These are phyloP conservation scores for Globisporangium irregulare DNA, from an alignment of 352 stramenopile genomes.

Conservation along the genomic window DNA sequence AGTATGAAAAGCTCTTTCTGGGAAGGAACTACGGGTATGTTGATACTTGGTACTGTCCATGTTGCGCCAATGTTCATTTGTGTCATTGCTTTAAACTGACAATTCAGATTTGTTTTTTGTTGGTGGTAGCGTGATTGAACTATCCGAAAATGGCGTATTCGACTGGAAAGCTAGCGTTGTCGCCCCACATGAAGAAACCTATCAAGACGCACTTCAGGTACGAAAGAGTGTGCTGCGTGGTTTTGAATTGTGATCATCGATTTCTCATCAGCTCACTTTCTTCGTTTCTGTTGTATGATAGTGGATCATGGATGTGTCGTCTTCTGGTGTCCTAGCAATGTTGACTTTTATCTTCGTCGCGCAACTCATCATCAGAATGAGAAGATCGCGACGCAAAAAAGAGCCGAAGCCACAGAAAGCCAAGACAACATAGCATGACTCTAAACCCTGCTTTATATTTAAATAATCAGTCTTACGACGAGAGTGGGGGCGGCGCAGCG, in stretches of 20 bases:
- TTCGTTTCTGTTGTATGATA: slow-evolving; percentile 3
- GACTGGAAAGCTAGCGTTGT: slow-evolving; percentile 33
- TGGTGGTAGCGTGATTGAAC: slow-evolving; percentile 28
- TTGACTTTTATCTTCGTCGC: slow-evolving; percentile 16
- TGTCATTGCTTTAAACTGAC: not conserved
- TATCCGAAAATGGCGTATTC: slow-evolving; percentile 28
- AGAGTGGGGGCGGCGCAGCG: slow-evolving; percentile 15
- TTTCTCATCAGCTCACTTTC: not conserved
- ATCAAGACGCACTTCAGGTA: slow-evolving; percentile 30
- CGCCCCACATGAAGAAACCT: slow-evolving; percentile 22
- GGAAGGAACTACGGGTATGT: slow-evolving; percentile 66
- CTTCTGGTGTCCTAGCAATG: slow-evolving; percentile 8
- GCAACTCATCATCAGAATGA: slow-evolving; percentile 1
- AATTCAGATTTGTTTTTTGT: not conserved
- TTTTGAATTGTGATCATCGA: not conserved
- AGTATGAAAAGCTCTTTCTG: slow-evolving; percentile 42
- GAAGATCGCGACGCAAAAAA: not conserved
- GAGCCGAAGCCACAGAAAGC: not conserved
- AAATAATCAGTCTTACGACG: slow-evolving; percentile 21
- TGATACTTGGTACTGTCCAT: not conserved
- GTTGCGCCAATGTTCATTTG: not conserved
- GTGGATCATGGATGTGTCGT: slow-evolving; percentile 25
- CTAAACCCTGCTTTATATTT: slow-evolving; percentile 11
- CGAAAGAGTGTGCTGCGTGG: not conserved
- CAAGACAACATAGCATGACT: slow-evolving; percentile 5